Conservation (phyloP, 2,329 filamentous ascomycete genomes). For the Xylariaceae sp. region DNA sequence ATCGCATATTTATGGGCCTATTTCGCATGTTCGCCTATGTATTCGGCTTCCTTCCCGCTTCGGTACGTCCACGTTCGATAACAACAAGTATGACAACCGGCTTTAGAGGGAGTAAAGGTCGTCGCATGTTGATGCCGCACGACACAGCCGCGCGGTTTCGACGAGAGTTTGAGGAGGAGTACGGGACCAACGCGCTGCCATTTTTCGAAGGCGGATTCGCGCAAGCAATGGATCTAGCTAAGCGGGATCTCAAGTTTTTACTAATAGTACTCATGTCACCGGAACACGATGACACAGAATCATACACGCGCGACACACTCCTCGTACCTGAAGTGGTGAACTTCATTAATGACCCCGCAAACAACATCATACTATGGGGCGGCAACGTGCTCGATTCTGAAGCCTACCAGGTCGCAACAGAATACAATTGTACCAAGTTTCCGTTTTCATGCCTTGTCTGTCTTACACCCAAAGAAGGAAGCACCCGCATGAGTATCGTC, state of each 20-base stretch:
- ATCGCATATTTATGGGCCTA: constrained; percentile 63
- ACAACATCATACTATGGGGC: constrained; percentile 85
- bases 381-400: constrained; percentile 91
- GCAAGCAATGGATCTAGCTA: constrained; percentile 83
- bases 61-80: constrained; percentile 51
- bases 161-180: constrained; percentile 92
- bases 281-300: constrained; percentile 86
- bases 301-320: constrained; percentile 78
- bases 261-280: constrained; percentile 84
- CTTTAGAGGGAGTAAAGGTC: constrained; percentile 59
- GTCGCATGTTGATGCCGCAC: constrained; percentile 73
- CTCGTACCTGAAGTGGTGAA: constrained; percentile 67
- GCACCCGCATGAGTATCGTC: constrained; percentile 86
- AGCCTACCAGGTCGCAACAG: constrained; percentile 86
- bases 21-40: constrained; percentile 73
- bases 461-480: constrained; percentile 78
- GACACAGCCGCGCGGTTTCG: constrained; percentile 87
- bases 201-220: constrained; percentile 90
- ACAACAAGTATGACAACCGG: constrained; percentile 51
- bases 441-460: constrained; percentile 84
- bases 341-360: constrained; percentile 69
- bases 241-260: constrained; percentile 86
- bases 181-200: constrained; percentile 66
- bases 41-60: constrained; percentile 73
- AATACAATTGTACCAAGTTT: constrained; percentile 85